Evolutionary conservation across 2,329 filamentous ascomycete genomes (phyloP), one percentile per base, ranked within the genome.

Genomic region (Knoxdaviesia capensis): DNA sequence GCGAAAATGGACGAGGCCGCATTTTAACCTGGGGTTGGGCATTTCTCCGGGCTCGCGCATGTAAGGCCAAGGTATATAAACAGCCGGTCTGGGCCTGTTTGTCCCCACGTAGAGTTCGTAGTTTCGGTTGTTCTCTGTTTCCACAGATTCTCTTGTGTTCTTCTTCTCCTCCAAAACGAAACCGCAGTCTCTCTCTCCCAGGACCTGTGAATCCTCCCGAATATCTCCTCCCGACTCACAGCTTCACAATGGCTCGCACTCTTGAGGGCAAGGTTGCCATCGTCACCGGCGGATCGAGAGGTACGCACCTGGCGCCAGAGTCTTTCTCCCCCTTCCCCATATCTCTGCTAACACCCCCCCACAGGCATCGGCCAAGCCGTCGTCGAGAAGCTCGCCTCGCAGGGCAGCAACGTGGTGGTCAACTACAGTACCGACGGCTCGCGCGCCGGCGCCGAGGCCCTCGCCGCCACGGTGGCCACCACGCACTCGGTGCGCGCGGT

Each of bases 191-290:
- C 20, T 3, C 20, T 20, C 20, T 20, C 3, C 20, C 20, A 2
- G 20, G 2, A 2, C 20, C 20, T 3, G 20, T 20, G 20, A 3
- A 20, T 20, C 3, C 20, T 3, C 20, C 20, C 3, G 20, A 20
- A 20, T 20, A 20, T 20, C 20, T 20, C 2, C 20, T 20, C 20
- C 20, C 20, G 20, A 20, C 45, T 43, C 37, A 40, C 36, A 36
- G 38, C 31, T 41, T 39, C 45, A 46, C 40, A 44, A 63, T 64
- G 59, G 47, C 59, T 48, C 59, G 58, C 35, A 53, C 59, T 40
- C 63, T 80, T n/a, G 74, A 83, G 54, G 80, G 80, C 50, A 86
- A 86, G 57, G 65, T 87, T 41, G 83, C 73, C 42, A 77, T 92
- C 49, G 67, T 90, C 39, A 90, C 84, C 1, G 84, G 84, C 44